Evolutionary conservation across 352 stramenopile species (phyloP).

Genomic region (Phytophthora pistaciae): DNA sequence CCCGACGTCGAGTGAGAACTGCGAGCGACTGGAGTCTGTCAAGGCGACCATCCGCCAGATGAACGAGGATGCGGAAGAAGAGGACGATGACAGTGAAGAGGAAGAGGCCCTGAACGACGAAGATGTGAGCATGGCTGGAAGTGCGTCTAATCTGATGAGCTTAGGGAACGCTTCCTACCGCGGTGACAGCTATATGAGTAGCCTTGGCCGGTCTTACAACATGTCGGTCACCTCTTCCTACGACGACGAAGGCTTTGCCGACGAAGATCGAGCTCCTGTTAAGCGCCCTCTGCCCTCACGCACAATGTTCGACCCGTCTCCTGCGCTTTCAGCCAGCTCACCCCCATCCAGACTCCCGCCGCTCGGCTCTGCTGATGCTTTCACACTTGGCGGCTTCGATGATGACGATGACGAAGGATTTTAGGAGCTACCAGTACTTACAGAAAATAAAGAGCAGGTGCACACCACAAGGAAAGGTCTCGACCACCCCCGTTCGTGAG

Average conservation of each 20-base stretch:
- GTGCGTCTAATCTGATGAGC: slow-evolving; percentile 31
- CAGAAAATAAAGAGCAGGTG: slow-evolving; percentile 19
- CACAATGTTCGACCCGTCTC: slow-evolving; percentile 71
- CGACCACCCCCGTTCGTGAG: no score
- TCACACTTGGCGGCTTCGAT: slow-evolving; percentile 71
- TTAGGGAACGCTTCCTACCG: slow-evolving; percentile 38
- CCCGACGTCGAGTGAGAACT: slow-evolving; percentile 78
- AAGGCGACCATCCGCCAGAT: slow-evolving; percentile 72
- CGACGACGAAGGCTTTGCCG: slow-evolving; percentile 53
- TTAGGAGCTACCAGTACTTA: slow-evolving; percentile 21
- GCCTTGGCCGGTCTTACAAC: slow-evolving; percentile 52
- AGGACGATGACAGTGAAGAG: slow-evolving; percentile 49
- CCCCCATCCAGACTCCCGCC: slow-evolving; percentile 72
- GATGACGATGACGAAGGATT: slow-evolving; percentile 74
- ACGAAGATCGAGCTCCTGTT: slow-evolving; percentile 50
- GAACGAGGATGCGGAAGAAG: slow-evolving; percentile 57
- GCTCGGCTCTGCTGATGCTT: slow-evolving; percentile 55
- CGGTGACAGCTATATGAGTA: slow-evolving; percentile 65
- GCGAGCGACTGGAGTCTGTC: slow-evolving; percentile 63
- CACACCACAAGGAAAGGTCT: slow-evolving; percentile 2
- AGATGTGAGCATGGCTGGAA: slow-evolving; percentile 71
- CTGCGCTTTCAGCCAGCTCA: slow-evolving; percentile 73
- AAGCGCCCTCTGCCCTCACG: slow-evolving; percentile 44
- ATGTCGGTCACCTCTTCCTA: slow-evolving; percentile 69
- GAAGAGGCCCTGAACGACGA: slow-evolving; percentile 61